These are phyloP conservation scores for Smallanthus sonchifolius DNA, from an alignment of 129 eudicot species.

Conservation along the genomic window DNA sequence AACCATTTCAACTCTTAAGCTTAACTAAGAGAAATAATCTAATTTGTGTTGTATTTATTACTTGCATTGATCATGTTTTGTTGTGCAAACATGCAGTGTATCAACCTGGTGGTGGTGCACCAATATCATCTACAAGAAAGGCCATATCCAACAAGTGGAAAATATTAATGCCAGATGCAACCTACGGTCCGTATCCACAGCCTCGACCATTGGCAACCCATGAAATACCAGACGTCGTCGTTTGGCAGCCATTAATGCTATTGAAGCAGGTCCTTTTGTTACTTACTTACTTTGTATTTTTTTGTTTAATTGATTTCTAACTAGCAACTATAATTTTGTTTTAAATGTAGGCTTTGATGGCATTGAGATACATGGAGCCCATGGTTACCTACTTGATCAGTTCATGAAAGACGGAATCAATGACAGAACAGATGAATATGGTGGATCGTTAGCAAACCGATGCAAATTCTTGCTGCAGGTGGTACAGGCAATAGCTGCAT, in stretches of 20 bases:
- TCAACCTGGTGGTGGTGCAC: slow-evolving; percentile 70
- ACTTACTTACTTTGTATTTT: neutral
- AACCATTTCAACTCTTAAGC: no score
- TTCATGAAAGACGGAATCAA: slow-evolving; percentile 85
- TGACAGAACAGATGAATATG: slow-evolving; percentile 69
- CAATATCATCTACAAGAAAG: slow-evolving; percentile 77
- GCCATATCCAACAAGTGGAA: slow-evolving; percentile 84
- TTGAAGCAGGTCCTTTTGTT: slow-evolving; percentile 59
- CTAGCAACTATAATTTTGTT: no score
- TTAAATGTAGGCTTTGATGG: slow-evolving; percentile 74
- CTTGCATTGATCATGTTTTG: no score
- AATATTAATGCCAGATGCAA: slow-evolving; percentile 79
- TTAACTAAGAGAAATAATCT: no score
- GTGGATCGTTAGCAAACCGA: slow-evolving; percentile 74
- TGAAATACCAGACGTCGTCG: slow-evolving; percentile 61
- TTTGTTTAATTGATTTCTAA: no score
- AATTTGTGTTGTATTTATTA: no score
- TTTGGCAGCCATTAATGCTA: slow-evolving; percentile 74
- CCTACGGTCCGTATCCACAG: slow-evolving; percentile 45
- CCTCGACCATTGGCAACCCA: slow-evolving; percentile 59
- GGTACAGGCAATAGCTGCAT: slow-evolving; percentile 52
- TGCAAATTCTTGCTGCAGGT: slow-evolving; percentile 64
- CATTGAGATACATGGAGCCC: slow-evolving; percentile 93
- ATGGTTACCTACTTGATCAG: slow-evolving; percentile 92
- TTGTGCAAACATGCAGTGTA: slow-evolving; percentile 34